Conservation (phyloP, 2,329 filamentous ascomycete genomes). For the Cadophora sp. region DNA sequence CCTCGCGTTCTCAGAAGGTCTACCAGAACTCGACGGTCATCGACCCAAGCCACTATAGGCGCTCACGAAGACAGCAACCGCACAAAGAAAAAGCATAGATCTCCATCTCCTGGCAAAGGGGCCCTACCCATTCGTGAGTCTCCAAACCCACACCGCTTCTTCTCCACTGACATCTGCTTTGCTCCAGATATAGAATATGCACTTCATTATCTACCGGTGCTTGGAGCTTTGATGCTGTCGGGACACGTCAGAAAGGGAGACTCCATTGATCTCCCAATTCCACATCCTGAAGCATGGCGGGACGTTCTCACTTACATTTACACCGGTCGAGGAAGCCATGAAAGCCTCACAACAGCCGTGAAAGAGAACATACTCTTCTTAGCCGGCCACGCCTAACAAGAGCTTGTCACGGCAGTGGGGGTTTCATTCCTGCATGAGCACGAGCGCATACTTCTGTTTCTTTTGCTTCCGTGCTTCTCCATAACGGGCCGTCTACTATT, state of each 20-base stretch:
- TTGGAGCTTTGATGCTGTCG: conserved; percentile 62
- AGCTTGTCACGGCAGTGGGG: background rate
- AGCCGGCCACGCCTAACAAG: conserved; percentile 50
- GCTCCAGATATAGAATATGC: conserved; percentile 55
- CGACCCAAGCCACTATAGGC: conserved; percentile 21
- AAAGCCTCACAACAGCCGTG: conserved; percentile 53
- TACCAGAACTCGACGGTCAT: conserved; percentile 31
- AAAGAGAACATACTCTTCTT: conserved; percentile 61
- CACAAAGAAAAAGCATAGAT: background rate
- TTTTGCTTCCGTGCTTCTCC: background rate
- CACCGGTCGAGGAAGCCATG: conserved; percentile 54
- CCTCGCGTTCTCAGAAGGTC: conserved; percentile 30
- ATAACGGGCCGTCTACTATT: background rate
- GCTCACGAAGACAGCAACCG: conserved; percentile 11
- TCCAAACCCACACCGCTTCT: conserved; percentile 9
- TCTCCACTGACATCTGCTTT: background rate
- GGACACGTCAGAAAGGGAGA: conserved; percentile 59
- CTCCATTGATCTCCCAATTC: conserved; percentile 62
- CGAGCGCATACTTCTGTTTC: conserved; percentile 12
- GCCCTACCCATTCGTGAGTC: conserved; percentile 56
- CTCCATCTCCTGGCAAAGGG: conserved; percentile 23
- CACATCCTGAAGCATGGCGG: conserved; percentile 61
- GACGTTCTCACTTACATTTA: conserved; percentile 63
- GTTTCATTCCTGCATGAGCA: background rate
- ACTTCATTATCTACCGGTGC: conserved; percentile 56